These are phyloP conservation scores for Suhomyces yuchorum DNA, from an alignment of 1,139 yeast genomes.

Conservation along the genomic window DNA sequence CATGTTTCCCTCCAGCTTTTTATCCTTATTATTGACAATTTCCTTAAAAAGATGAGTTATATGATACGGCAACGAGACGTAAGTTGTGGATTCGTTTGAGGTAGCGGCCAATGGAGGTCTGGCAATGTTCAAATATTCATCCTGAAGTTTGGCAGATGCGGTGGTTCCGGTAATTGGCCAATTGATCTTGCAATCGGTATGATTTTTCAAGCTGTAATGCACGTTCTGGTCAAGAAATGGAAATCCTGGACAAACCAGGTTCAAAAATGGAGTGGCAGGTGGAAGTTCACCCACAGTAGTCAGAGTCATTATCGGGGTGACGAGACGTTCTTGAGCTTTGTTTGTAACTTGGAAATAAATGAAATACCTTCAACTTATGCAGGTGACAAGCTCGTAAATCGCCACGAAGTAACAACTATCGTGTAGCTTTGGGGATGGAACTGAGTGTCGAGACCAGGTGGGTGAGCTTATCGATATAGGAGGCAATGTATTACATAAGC, in stretches of 20 bases:
- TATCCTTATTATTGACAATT: slow-evolving; percentile 31
- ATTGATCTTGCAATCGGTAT: slow-evolving; percentile 17
- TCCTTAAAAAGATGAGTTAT: slow-evolving; percentile 35
- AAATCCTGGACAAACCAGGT: slow-evolving; percentile 45
- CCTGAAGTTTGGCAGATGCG: slow-evolving; percentile 28
- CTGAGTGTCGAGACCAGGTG: not conserved
- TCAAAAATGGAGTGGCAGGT: slow-evolving; percentile 33
- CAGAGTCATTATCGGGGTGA: slow-evolving; percentile 4
- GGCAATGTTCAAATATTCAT: slow-evolving; percentile 39
- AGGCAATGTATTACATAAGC: too few relatives aligned
- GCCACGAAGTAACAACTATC: not conserved
- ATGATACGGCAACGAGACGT: slow-evolving; percentile 46
- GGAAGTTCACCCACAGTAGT: slow-evolving; percentile 22
- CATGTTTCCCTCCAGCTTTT: slow-evolving; percentile 47
- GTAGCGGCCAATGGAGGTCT: slow-evolving; percentile 37
- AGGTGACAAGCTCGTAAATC: not conserved
- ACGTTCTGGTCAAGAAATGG: slow-evolving; percentile 37
- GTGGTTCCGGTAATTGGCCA: slow-evolving; percentile 41
- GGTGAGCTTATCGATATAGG: slow-evolving; percentile 5
- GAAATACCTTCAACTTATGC: not conserved
- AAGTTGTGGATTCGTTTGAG: slow-evolving; percentile 43
- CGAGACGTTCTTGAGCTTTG: not conserved
- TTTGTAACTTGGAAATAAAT: not conserved
- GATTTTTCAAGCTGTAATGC: slow-evolving; percentile 30
- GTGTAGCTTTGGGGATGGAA: not conserved